phyloP scores from a whole-genome alignment of 495 filamentous ascomycete genomes.

The Amphirosellinia nigrospora region DNA sequence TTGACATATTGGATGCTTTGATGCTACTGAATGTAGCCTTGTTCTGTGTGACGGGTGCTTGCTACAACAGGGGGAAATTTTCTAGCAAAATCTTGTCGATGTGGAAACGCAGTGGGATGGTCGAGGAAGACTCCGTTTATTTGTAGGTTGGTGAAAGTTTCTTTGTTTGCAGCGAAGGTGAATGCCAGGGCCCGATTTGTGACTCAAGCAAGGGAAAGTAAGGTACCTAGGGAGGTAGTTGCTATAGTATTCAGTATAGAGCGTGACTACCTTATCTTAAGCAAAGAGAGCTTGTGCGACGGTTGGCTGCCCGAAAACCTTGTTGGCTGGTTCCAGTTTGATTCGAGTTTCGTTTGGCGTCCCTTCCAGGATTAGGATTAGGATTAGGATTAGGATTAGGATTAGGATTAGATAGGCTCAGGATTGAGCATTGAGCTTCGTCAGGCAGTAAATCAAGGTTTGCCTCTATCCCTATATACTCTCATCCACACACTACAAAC shows the following conservation, averaged over 20 bases:
- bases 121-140: background rate
- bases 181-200: background rate
- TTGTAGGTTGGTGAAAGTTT: background rate
- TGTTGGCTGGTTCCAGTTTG: too few relatives aligned
- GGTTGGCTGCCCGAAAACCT: background rate
- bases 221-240: background rate
- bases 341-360: too few relatives aligned
- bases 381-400: too few relatives aligned
- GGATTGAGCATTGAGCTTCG: too few relatives aligned
- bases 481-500: too few relatives aligned
- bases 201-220: background rate
- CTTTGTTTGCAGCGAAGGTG: slow-evolving; percentile 3
- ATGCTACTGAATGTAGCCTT: background rate
- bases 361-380: too few relatives aligned
- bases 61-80: background rate
- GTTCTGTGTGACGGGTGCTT: background rate
- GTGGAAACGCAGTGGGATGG: background rate
- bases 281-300: slow-evolving; percentile 1
- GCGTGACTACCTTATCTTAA: background rate
- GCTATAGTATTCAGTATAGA: too few relatives aligned
- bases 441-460: too few relatives aligned
- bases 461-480: too few relatives aligned
- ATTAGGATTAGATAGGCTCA: too few relatives aligned
- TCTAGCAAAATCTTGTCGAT: background rate
- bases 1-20: slow-evolving; percentile 12